Conservation (phyloP, 208 protist genomes). For the Acanthamoeba lugdunensis region DNA sequence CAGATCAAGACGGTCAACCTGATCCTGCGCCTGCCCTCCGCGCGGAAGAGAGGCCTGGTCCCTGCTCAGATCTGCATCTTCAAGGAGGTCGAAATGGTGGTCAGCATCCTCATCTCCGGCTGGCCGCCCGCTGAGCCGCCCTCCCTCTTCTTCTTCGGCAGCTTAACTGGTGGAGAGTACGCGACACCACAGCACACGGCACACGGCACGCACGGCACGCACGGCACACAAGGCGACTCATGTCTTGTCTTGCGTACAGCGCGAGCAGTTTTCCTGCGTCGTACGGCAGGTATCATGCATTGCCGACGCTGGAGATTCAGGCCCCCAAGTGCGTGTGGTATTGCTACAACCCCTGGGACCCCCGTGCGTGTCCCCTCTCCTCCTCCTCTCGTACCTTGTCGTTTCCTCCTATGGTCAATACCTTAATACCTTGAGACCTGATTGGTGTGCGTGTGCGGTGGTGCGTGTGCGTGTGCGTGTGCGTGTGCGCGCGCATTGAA, state of each 20-base stretch:
- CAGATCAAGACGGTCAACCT: neutral
- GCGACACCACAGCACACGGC: too few relatives aligned
- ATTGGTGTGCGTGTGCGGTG: too few relatives aligned
- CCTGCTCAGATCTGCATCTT: neutral
- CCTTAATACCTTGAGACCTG: too few relatives aligned
- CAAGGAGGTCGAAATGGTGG: neutral
- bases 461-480: too few relatives aligned
- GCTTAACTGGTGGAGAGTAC: neutral
- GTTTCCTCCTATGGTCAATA: neutral
- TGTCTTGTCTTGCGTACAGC: too few relatives aligned
- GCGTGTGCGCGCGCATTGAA: too few relatives aligned
- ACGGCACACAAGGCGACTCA: too few relatives aligned
- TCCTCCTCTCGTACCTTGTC: neutral
- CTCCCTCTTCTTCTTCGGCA: neutral
- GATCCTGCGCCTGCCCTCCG: neutral
- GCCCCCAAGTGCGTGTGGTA: neutral
- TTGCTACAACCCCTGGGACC: neutral
- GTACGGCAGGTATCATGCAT: neutral
- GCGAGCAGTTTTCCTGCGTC: neutral
- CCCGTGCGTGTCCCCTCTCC: neutral
- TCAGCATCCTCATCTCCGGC: neutral
- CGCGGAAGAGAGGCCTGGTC: neutral
- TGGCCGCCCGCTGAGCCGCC: neutral
- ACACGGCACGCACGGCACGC: too few relatives aligned
- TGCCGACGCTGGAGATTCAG: neutral